A percentile compares a stretch with the other conserved stretches of the same genome.
phyloP scores from a whole-genome alignment of 495 filamentous ascomycete genomes.

The Podospora pseudoanserina region DNA sequence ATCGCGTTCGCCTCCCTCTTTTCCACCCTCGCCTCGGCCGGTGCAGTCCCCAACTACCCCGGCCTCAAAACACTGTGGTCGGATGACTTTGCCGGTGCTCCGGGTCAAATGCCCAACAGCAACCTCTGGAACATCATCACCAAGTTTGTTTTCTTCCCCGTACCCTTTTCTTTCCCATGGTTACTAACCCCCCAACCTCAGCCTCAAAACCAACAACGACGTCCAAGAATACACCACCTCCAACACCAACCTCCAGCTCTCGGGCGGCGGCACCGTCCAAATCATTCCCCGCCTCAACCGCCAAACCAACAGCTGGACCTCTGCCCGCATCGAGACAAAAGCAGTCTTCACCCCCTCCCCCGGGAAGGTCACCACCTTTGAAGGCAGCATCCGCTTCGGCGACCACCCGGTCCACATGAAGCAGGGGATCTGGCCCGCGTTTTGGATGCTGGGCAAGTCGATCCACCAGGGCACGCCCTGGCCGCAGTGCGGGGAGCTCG shows the following conservation, averaged over 20 bases:
- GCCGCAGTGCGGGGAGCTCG: slow-evolving; percentile 50
- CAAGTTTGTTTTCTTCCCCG: slow-evolving; percentile 18
- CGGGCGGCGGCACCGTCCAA: slow-evolving; percentile 45
- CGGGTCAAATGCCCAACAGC: slow-evolving; percentile 23
- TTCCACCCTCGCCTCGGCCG: slow-evolving; percentile 25
- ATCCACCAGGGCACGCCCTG: slow-evolving; percentile 48
- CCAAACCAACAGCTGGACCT: slow-evolving; percentile 43
- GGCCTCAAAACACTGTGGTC: slow-evolving; percentile 31
- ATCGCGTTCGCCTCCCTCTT: slow-evolving; percentile 22
- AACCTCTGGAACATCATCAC: slow-evolving; percentile 40
- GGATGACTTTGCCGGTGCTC: slow-evolving; percentile 25
- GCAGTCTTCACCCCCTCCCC: slow-evolving; percentile 39
- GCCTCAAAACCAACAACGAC: slow-evolving; percentile 44
- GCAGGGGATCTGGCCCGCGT: slow-evolving; percentile 53
- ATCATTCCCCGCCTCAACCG: slow-evolving; percentile 40
- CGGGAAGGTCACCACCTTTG: slow-evolving; percentile 40
- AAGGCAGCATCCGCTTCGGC: slow-evolving; percentile 44
- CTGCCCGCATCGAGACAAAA: slow-evolving; percentile 47
- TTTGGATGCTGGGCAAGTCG: slow-evolving; percentile 51
- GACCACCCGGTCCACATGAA: slow-evolving; percentile 28
- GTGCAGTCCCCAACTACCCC: slow-evolving; percentile 20
- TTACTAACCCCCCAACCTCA: slow-evolving; percentile 10
- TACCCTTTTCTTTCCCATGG: background rate
- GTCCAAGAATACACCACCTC: slow-evolving; percentile 41
- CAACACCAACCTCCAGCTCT: slow-evolving; percentile 44